Conservation (phyloP, 2,329 filamentous ascomycete species). For the Elsinoe arachidis region DNA sequence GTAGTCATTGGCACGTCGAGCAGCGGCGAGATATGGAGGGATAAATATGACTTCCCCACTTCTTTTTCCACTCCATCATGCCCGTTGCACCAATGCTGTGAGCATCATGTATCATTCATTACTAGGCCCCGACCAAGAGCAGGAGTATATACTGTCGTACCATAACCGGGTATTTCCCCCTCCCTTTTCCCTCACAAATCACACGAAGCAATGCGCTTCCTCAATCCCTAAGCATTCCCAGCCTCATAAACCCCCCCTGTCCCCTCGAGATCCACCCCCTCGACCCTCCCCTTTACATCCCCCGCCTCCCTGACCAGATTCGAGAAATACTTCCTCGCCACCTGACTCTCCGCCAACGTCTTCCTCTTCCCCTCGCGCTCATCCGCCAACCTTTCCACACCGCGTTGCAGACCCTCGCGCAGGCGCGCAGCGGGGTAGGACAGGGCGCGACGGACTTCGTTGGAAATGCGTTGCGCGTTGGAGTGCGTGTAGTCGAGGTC, state of each 20-base stretch:
- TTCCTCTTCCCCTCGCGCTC: constrained; percentile 68
- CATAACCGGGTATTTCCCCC: background rate
- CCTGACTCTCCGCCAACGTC: constrained; percentile 71
- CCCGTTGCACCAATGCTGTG: background rate
- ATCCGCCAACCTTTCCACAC: constrained; percentile 69
- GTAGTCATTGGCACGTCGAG: background rate
- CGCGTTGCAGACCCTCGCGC: constrained; percentile 71
- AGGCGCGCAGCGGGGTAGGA: constrained; percentile 81
- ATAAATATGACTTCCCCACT: background rate
- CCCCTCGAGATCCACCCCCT: constrained; percentile 44
- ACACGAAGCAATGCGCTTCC: background rate
- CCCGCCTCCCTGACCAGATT: constrained; percentile 63
- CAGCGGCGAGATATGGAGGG: background rate
- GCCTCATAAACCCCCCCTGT: constrained; percentile 29
- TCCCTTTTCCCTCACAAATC: background rate
- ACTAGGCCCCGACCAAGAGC: background rate
- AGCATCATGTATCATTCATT: no score
- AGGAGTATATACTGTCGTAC: background rate
- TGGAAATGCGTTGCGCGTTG: constrained; percentile 76
- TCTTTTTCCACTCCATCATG: background rate
- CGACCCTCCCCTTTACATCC: constrained; percentile 41
- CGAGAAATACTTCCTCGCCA: constrained; percentile 81
- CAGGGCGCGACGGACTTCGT: constrained; percentile 79
- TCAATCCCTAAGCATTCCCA: background rate
- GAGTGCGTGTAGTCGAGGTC: constrained; percentile 86